Evolutionary conservation across 1,284 basidiomycete species (phyloP), one percentile per base, ranked within the genome.

Genomic region (Pterulicium gracile): DNA sequence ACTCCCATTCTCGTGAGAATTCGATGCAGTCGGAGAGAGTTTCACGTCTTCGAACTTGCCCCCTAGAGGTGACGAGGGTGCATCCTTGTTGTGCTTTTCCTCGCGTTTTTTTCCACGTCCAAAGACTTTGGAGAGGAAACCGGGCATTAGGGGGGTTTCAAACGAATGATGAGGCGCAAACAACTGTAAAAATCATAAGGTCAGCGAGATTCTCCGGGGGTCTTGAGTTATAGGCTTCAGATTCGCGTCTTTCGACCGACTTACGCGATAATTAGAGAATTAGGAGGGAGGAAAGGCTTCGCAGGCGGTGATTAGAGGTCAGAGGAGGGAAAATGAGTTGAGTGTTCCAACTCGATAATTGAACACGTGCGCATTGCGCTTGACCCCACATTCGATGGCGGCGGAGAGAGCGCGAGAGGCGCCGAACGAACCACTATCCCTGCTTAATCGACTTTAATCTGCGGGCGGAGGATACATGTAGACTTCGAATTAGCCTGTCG

Each of bases 121-220:
- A 56, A 86, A 81, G 54, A 86, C 78, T 58, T 81, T 86, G 62
- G 78, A 77, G 56, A 86, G 63, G 67, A 86, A 82, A 52, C 81
- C 79, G 59, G 81, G 78, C 81, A 85, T 85, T 15, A 22, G 43
- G 56, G 36, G 36, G 15, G 15, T 10, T 39, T 39, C 4, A 39
- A 39, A 39, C 36, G 36, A 39, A 39, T 39, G 36, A 17, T 18
- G 36, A 18, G 15, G 36, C 4, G 5, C 7, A 39, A 39, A 7
- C 5, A 5, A 7, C n/a, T 4, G 4, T 15, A 39, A 39, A 39
- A 15, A 39, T 39, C 36, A 39, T 39, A 4, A 39, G 7, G 4
- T 15, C 7, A 39, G 19, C 4, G 4, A 7, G 36, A 17, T 17
- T 17, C 7, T 39, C 4, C 15, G 19, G n/a, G 36, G 27, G 27